Evolutionary conservation across 2,329 filamentous ascomycete genomes (phyloP), one percentile per base, ranked within the genome.

Genomic region (Alternaria panax): DNA sequence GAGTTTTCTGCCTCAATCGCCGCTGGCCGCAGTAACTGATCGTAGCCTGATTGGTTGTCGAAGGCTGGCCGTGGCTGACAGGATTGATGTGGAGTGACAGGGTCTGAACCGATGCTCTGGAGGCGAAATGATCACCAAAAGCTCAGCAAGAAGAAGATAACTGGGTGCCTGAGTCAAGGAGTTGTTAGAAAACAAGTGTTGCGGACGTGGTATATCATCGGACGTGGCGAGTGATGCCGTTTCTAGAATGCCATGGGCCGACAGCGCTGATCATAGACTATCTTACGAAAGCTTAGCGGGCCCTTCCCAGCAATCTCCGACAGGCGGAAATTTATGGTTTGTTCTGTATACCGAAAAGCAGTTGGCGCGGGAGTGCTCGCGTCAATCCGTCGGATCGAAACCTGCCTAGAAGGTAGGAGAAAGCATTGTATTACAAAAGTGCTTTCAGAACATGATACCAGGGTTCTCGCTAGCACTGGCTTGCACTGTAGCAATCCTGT

Each of bases 41-140:
- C 20, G 59, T 8, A 18, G 60, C 66, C 20, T 75, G 70, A 76
- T 75, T 78, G 75, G 75, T 24, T 51, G 50, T 56, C 54, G 56
- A 42, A 18, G 46, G 62, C 60, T 67, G 60, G 63, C 63, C 71
- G 69, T 73, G 68, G 71, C 69, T 74, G 68, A 61, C 65, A 66
- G 66, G 65, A 67, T 70, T 61, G 63, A 60, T 69, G 69, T 71
- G 71, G 68, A 69, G 65, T 67, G 65, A 68, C 68, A 67, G 61
- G 66, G 67, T 45, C 54, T 60, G 63, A 73, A 75, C 73, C 72
- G 70, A 73, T 60, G 64, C 51, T 61, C 63, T 73, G 72, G 71
- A 75, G 75, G 75, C 74, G 72, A 77, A 74, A 68, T 66, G 74
- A 76, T 75, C 70, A 68, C 52, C 71, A 66, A 36, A 36, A 53